A percentile compares a stretch with the other conserved stretches of the same genome.
phyloP scores from a whole-genome alignment of 2,329 filamentous ascomycete genomes.

The Paracoccidioides brasiliensis region DNA sequence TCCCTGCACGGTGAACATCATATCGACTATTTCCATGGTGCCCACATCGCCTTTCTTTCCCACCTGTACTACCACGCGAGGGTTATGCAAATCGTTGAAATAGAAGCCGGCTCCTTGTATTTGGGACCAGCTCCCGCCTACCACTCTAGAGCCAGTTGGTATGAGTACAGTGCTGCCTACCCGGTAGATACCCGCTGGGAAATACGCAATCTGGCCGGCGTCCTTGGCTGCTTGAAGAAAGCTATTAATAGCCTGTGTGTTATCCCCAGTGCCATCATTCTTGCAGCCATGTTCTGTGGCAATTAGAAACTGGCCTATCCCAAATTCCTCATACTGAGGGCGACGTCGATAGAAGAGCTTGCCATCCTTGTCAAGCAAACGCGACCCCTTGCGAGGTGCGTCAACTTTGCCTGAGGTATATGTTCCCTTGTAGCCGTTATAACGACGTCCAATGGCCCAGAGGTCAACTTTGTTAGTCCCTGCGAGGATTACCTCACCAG shows the following conservation, averaged over 20 bases:
- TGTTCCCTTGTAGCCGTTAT: slow-evolving; percentile 1
- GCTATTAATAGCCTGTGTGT: slow-evolving; percentile 1
- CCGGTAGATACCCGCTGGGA: slow-evolving; percentile 62
- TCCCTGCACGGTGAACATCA: slow-evolving; percentile 25
- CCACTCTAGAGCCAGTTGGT: slow-evolving; percentile 44
- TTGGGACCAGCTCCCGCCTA: slow-evolving; percentile 37
- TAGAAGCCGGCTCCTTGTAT: slow-evolving; percentile 20
- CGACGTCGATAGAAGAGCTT: slow-evolving; percentile 2
- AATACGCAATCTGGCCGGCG: slow-evolving; percentile 49
- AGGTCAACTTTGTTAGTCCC: not conserved
- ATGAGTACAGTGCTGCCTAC: slow-evolving; percentile 57
- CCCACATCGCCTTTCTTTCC: slow-evolving; percentile 18
- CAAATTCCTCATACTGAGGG: slow-evolving; percentile 4
- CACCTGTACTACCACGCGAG: slow-evolving; percentile 16
- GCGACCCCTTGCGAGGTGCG: not conserved
- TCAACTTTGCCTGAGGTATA: slow-evolving; percentile 1
- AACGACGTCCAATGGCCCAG: slow-evolving; percentile 4
- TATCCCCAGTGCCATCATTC: slow-evolving; percentile 5
- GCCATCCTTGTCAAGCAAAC: slow-evolving; percentile 1
- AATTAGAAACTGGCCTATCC: not conserved
- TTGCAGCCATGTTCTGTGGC: slow-evolving; percentile 2
- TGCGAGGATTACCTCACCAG: slow-evolving; percentile 1
- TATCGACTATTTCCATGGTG: slow-evolving; percentile 25
- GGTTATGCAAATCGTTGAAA: slow-evolving; percentile 17
- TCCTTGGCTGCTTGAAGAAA: slow-evolving; percentile 1